Conservation (phyloP, 176 grass and related monocot genomes). For the Ananas comosus region DNA sequence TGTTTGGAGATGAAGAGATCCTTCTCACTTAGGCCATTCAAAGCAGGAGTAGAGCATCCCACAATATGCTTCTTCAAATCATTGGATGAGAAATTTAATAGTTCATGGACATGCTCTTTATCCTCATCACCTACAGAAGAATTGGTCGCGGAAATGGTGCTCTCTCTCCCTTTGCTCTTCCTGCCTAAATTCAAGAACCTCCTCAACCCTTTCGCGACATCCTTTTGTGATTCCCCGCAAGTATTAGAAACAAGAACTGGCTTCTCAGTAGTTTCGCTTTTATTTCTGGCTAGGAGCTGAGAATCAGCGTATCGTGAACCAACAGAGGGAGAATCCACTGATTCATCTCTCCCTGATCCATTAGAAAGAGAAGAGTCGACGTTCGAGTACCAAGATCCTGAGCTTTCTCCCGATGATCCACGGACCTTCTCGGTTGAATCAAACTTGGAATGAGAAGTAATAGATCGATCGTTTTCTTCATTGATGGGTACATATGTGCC, state of each 20-base stretch:
- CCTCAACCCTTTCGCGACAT: slow-evolving; percentile 36
- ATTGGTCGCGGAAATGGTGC: neutral
- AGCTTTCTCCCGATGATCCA: neutral
- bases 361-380: slow-evolving; percentile 1
- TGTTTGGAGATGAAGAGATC: neutral
- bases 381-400: neutral
- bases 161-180: slow-evolving; percentile 22
- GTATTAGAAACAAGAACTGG: slow-evolving; percentile 11
- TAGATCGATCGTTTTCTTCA: neutral
- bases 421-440: neutral
- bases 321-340: neutral
- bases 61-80: slow-evolving; percentile 1
- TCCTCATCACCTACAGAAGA: neutral
- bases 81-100: neutral
- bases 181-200: slow-evolving; percentile 48
- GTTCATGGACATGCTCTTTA: slow-evolving; percentile 8
- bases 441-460: neutral
- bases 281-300: slow-evolving; percentile 23
- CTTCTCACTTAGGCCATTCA: neutral
- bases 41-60: neutral
- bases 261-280: slow-evolving; percentile 34
- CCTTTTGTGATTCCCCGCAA: slow-evolving; percentile 27
- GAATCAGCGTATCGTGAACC: neutral
- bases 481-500: neutral
- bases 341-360: neutral